A percentile compares a stretch with the other conserved stretches of the same genome.
Conservation (phyloP, 495 filamentous ascomycete species). For the Physcia stellaris region DNA sequence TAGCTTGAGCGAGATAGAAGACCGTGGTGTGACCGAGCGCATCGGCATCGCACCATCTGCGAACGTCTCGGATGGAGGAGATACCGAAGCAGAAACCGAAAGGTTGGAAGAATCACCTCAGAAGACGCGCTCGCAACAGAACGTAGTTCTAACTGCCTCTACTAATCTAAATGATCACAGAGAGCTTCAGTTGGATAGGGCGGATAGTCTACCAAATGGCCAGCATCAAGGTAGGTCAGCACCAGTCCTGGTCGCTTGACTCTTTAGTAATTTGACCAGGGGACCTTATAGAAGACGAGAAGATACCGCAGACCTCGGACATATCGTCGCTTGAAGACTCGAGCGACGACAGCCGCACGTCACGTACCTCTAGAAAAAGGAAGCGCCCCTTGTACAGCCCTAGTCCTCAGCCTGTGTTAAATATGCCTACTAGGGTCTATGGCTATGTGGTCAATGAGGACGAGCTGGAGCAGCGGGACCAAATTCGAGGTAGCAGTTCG, state of each 20-base stretch:
- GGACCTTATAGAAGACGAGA: slow-evolving; percentile 4
- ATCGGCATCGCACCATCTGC: slow-evolving; percentile 20
- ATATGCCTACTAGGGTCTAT: no score
- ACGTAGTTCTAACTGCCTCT: slow-evolving; percentile 43
- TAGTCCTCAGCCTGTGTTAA: no score
- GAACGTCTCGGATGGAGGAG: slow-evolving; percentile 42
- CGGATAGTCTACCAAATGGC: slow-evolving; percentile 29
- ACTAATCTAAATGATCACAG: slow-evolving; percentile 32
- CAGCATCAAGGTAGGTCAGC: slow-evolving; percentile 15
- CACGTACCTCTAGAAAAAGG: slow-evolving; percentile 29
- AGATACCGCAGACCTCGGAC: slow-evolving; percentile 7
- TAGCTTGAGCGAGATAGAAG: slow-evolving; percentile 88
- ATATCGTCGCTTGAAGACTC: slow-evolving; percentile 12
- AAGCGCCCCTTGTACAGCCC: no score
- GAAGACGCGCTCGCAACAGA: slow-evolving; percentile 44
- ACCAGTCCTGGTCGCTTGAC: slow-evolving; percentile 14
- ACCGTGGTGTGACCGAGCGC: slow-evolving; percentile 45
- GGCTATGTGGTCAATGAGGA: no score
- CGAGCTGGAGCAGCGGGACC: no score
- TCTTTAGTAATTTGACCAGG: neutral
- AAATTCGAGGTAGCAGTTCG: no score
- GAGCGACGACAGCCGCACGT: slow-evolving; percentile 8
- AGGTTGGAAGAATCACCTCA: slow-evolving; percentile 84
- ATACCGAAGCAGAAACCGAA: slow-evolving; percentile 98
- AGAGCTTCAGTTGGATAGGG: no score